Evolutionary conservation across 208 protist genomes (phyloP), one percentile per base, ranked within the genome.

Genomic region (Angomonas ambiguus): DNA sequence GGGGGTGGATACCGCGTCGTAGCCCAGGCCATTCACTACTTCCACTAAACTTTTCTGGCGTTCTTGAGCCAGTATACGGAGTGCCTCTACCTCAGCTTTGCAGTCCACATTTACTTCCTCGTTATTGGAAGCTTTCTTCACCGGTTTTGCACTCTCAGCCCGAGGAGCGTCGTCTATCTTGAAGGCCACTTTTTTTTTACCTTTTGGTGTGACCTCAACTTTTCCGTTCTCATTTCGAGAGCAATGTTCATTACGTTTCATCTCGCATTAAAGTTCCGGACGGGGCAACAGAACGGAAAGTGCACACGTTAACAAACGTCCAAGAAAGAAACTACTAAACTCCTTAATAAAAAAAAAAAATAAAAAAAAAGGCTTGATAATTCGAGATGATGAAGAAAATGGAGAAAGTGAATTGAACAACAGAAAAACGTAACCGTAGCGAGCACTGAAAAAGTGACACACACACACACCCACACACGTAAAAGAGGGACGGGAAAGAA

Each of bases 321-420:
- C 11, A 11, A 48, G 38, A 11, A 8, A 32, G 4, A 18, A 61
- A 63, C 18, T 45, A 48, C n/a, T 30, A 13, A 63, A 31, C 24
- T 22, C 10, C 13, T 62, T 27, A n/a, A 28, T 20, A 64, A 55
- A 66, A 22, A 66, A 30, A 66, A 53, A 53, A 55, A 55, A 66
- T 22, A 34, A 4, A 27, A 66, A 20, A 28, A 66, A 66, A 41
- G 13, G 35, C 13, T 5, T 41, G 35, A 41, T 13, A 41, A 41
- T 5, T 5, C 35, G 13, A 41, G 32, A 53, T 2, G 27, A 27
- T 49, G 48, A 13, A 13, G 31, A 63, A 45, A 63, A 61, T n/a
- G 55, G 4, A 6, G 24, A 63, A 42, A 28, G 48, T 42, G 27
- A 33, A 42, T 16, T 51, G 2, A 63, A 51, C 30, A 63, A 63